phyloP scores from a whole-genome alignment of 768 basidiomycete genomes.

The Mycena amicta region DNA sequence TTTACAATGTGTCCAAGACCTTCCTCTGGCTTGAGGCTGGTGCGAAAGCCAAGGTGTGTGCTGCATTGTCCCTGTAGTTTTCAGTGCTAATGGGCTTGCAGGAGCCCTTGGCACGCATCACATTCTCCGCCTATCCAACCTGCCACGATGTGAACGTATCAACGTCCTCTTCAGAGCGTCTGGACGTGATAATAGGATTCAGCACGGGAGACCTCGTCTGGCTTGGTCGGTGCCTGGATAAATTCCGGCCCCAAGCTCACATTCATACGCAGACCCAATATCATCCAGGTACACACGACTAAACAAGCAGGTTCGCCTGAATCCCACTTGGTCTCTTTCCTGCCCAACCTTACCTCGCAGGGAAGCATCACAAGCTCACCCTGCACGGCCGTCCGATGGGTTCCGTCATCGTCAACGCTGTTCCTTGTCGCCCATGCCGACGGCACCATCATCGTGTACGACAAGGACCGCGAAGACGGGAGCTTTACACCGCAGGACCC shows the following conservation, averaged over 20 bases:
- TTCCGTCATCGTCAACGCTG: conserved; percentile 75
- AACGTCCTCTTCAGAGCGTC: conserved; percentile 75
- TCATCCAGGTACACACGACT: conserved; percentile 80
- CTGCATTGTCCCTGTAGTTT: not conserved
- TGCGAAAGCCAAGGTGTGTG: conserved; percentile 76
- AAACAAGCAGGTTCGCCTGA: conserved; percentile 71
- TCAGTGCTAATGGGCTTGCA: conserved; percentile 33
- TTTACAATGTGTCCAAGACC: conserved; percentile 85
- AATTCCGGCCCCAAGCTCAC: no score
- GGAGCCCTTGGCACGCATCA: conserved; percentile 86
- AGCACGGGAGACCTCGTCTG: conserved; percentile 94
- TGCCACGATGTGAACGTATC: conserved; percentile 85
- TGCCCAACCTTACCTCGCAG: conserved; percentile 35
- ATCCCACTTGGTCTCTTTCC: not conserved
- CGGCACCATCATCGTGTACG: conserved; percentile 86
- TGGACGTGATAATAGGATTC: conserved; percentile 93
- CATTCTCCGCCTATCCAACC: conserved; percentile 85
- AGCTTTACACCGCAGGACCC: conserved; percentile 68
- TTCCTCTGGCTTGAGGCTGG: conserved; percentile 88
- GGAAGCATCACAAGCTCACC: conserved; percentile 80
- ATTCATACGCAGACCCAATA: conserved; percentile 82
- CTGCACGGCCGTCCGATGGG: conserved; percentile 91
- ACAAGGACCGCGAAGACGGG: conserved; percentile 89
- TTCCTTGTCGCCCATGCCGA: conserved; percentile 89
- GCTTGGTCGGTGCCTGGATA: conserved; percentile 67